These are phyloP conservation scores for Corynespora cassiicola DNA, from an alignment of 2,329 filamentous ascomycete species.

Conservation along the genomic window DNA sequence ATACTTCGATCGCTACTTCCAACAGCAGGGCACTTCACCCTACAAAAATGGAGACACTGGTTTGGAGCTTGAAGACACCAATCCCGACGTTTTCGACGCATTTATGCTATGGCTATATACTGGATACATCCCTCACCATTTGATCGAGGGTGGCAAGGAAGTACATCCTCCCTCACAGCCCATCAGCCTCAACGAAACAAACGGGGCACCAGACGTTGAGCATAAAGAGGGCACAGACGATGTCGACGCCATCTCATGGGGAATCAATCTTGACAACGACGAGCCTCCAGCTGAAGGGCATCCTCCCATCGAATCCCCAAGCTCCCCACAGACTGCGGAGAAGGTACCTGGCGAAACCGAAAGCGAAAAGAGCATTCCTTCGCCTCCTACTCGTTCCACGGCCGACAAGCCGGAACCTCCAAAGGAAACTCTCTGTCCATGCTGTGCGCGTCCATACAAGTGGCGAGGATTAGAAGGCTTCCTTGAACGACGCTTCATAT, in stretches of 20 bases:
- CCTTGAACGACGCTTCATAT: constrained; percentile 42
- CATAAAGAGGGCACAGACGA: constrained; percentile 33
- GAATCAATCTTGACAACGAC: constrained; percentile 39
- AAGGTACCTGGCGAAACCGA: constrained; percentile 39
- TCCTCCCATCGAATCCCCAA: constrained; percentile 11
- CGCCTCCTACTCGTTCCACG: constrained; percentile 31
- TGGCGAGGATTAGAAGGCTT: constrained; percentile 46
- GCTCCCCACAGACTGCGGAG: constrained; percentile 22
- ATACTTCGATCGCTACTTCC: constrained; percentile 39
- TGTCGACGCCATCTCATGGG: constrained; percentile 43
- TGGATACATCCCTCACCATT: constrained; percentile 43
- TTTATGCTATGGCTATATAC: constrained; percentile 48
- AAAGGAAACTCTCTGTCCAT: constrained; percentile 43
- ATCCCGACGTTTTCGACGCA: constrained; percentile 45
- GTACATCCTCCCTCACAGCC: constrained; percentile 34
- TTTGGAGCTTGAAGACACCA: constrained; percentile 40
- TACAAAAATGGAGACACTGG: constrained; percentile 34
- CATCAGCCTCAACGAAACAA: constrained; percentile 25
- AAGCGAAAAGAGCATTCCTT: constrained; percentile 26
- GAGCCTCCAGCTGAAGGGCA: constrained; percentile 25
- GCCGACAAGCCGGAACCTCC: constrained; percentile 41
- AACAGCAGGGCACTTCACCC: constrained; percentile 36
- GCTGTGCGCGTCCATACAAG: constrained; percentile 43
- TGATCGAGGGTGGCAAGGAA: constrained; percentile 44
- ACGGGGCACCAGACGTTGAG: constrained; percentile 18